These are phyloP conservation scores for Leccinum barrowsii DNA, from an alignment of 768 basidiomycete species.

Conservation along the genomic window DNA sequence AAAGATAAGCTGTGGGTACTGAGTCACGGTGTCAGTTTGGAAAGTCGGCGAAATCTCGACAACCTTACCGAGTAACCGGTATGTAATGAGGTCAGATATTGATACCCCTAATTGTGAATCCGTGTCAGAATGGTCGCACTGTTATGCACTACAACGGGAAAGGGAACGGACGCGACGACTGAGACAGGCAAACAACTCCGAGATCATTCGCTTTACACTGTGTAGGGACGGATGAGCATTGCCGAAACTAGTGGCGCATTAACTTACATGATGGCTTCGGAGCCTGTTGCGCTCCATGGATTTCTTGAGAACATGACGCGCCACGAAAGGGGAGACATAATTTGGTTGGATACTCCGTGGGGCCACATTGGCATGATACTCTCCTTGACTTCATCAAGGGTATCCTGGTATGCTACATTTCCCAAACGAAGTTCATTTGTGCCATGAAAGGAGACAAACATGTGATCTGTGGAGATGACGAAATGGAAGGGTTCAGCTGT, in stretches of 20 bases:
- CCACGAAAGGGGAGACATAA: slow-evolving; percentile 44
- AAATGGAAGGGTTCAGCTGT: slow-evolving; percentile 23
- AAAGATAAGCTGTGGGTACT: slow-evolving; percentile 70
- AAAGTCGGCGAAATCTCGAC: slow-evolving; percentile 10
- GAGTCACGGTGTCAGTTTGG: slow-evolving; percentile 14
- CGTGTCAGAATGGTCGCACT: not conserved
- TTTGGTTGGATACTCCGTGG: slow-evolving; percentile 49
- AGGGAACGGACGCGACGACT: slow-evolving; percentile 47
- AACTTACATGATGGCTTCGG: slow-evolving; percentile 48
- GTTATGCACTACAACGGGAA: slow-evolving; percentile 5
- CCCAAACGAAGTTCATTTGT: slow-evolving; percentile 56
- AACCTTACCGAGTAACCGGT: slow-evolving; percentile 47
- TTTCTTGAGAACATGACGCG: slow-evolving; percentile 58
- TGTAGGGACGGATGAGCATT: slow-evolving; percentile 17
- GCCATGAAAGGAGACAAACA: slow-evolving; percentile 67
- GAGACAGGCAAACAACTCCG: slow-evolving; percentile 57
- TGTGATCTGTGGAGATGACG: slow-evolving; percentile 48
- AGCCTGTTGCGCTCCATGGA: slow-evolving; percentile 66
- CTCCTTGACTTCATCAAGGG: slow-evolving; percentile 56
- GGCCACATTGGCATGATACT: slow-evolving; percentile 63
- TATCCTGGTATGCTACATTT: slow-evolving; percentile 46
- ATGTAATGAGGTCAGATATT: slow-evolving; percentile 63
- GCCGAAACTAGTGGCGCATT: slow-evolving; percentile 1
- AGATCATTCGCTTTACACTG: slow-evolving; percentile 61
- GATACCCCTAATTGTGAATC: slow-evolving; percentile 53